Evolutionary conservation across 306 rosid species (phyloP), one percentile per base, ranked within the genome.

Genomic region (Gastrolobium villosum): DNA sequence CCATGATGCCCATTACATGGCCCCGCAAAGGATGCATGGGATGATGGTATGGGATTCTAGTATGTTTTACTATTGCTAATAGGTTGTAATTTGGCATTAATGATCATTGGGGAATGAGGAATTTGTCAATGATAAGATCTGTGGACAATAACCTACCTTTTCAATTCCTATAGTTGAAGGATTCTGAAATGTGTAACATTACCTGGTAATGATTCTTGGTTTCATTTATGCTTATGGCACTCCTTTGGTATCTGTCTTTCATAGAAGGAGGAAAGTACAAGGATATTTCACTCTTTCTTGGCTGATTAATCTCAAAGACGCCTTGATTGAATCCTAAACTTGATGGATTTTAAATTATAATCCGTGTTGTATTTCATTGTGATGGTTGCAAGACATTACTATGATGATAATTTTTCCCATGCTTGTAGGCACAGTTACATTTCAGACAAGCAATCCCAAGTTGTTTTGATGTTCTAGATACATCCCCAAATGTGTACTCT

Each of bases 351-450:
- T 37, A 35, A 72, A 71, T 41, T 62, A 28, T 53, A 26, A 62
- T 11, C 39, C 43, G 37, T 74, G 55, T 3, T 81, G 43, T 31
- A 48, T 59, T 7, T 75, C 10, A 7, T 1, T 31, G 55, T 31
- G 35, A 32, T 53, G 41, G n/a, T 8, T 44, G 26, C n/a, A 30
- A 36, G 59, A 36, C 48, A 53, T 56, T 69, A 35, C 2, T 34
- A 2, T 81, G 35, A 48, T 55, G 54, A 45, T 55, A 39, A 36
- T 69, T 37, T 68, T 35, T 37, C 45, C 8, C 60, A 54, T 81
- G 65, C 80, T 61, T 82, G 87, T 55, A 84, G 91, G 79, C 82
- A 50, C 87, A 76, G 60, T 66, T 84, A 76, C 84, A 86, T 61
- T 77, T 86, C 75, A 84, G 88, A 55, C 74, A 80, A 52, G 20